phyloP scores from a whole-genome alignment of 805 yeast species.

The Blastobotrys attinorum region DNA sequence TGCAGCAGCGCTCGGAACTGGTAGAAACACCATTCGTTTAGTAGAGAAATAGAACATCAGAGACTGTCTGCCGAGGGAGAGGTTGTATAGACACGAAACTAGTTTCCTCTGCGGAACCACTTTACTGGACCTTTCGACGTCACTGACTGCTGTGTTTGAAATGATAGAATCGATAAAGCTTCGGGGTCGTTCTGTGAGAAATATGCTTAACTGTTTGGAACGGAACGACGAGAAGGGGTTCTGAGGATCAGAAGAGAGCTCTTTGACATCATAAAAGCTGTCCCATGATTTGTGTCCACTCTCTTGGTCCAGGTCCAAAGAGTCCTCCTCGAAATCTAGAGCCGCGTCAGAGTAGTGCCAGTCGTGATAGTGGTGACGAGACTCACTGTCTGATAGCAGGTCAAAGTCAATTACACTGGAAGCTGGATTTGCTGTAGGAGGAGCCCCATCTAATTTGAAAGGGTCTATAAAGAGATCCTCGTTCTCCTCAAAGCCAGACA shows the following conservation, averaged over 20 bases:
- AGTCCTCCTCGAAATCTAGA: not conserved
- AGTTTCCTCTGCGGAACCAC: not conserved
- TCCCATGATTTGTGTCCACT: not conserved
- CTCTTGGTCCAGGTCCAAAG: not conserved
- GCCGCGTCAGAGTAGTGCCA: not conserved
- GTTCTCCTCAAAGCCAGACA: not conserved
- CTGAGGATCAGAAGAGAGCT: no score
- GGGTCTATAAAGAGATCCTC: not conserved
- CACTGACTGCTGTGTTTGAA: no score
- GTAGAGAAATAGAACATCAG: constrained; percentile 1
- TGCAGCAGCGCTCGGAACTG: not conserved
- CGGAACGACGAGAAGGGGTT: no score
- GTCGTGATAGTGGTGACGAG: no score
- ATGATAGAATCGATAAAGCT: not conserved
- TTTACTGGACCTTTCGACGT: not conserved
- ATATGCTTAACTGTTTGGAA: not conserved
- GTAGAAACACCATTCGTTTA: not conserved
- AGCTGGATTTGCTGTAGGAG: not conserved
- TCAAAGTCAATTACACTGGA: no score
- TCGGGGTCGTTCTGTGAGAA: constrained; percentile 1
- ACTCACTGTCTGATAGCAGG: no score
- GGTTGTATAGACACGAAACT: constrained; percentile 3
- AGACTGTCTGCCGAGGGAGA: constrained; percentile 4
- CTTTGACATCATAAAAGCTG: not conserved
- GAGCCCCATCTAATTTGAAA: not conserved